Evolutionary conservation across 805 yeast genomes (phyloP), one percentile per base, ranked within the genome.

Genomic region (Lipomyces yamadae): DNA sequence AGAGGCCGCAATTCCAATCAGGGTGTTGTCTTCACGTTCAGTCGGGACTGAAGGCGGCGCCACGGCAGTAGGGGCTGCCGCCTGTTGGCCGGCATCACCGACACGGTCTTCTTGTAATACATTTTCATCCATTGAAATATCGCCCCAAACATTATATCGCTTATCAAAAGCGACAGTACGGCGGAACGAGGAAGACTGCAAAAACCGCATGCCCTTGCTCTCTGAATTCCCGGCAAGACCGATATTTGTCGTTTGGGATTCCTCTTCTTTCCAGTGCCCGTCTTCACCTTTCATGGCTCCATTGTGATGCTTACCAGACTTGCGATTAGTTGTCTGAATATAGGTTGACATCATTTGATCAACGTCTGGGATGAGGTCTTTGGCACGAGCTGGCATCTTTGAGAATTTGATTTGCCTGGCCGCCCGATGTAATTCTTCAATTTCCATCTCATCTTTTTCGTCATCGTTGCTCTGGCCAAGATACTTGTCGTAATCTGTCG

Each of bases 391-490:
- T 4, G 72, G 75, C 72, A 59, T 72, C 64, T 56, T 66, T 4
- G 73, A 63, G 48, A 68, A 68, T 60, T 76, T 75, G 68, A 77
- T 61, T 68, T 78, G 75, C 66, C 73, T 67, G 15, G 77, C 75
- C 6, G 79, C 76, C 63, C 75, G 74, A 58, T 78, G 73, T 65
- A 81, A 72, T n/a, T 79, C 79, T 56, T 79, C 81, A 37, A 66
- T 67, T 61, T 78, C 83, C n/a, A 80, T 68, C 55, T 79, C 79
- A 56, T 77, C 80, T 55, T 80, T 83, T 30, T 80, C 65, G 29
- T 53, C 56, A 29, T 66, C 63, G 34, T 61, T 42, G 8, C 13
- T 50, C 34, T 50, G 57, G 32, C 53, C 37, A 29, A 32, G 29
- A 15, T 33, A 32, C 11, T 37, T 39, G 29, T n/a, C 13, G 29